These are phyloP conservation scores for Pseudogymnoascus sp. DNA, from an alignment of 2,329 filamentous ascomycete genomes.

Conservation along the genomic window DNA sequence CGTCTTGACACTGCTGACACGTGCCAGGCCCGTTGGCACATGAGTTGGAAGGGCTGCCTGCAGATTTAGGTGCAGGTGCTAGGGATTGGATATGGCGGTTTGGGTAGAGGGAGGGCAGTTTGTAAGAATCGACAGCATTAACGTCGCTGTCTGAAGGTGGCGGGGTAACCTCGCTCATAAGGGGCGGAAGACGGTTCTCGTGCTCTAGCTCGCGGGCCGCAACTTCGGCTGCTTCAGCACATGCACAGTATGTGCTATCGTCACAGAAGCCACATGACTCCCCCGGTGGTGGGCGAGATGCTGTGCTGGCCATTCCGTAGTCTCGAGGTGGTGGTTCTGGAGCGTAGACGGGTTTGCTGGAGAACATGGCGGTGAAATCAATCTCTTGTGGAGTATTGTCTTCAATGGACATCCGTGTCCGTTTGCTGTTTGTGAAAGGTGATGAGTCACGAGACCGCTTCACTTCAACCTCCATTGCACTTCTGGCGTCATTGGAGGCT, in stretches of 20 bases:
- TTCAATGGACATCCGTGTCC: constrained; percentile 41
- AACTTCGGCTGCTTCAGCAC: constrained; percentile 50
- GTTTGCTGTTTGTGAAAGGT: constrained; percentile 37
- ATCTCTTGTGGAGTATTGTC: constrained; percentile 49
- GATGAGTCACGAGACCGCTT: constrained; percentile 18
- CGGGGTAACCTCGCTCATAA: constrained; percentile 36
- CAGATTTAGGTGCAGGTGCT: constrained; percentile 19
- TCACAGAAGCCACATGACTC: constrained; percentile 78
- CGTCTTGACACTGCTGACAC: constrained; percentile 67
- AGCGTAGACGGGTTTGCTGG: constrained; percentile 30
- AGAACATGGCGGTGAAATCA: constrained; percentile 63
- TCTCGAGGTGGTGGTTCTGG: constrained; percentile 19
- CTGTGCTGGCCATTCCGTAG: constrained; percentile 16
- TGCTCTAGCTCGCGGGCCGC: constrained; percentile 26
- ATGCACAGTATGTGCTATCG: constrained; percentile 74
- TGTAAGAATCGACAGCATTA: constrained; percentile 46
- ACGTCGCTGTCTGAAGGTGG: constrained; percentile 35
- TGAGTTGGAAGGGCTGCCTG: constrained; percentile 30
- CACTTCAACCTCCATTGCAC: constrained; percentile 15
- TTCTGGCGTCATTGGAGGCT: constrained; percentile 19
- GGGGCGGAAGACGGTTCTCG: constrained; percentile 32
- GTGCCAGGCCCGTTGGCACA: constrained; percentile 60
- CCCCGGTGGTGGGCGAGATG: constrained; percentile 37
- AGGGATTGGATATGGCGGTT: constrained; percentile 18
- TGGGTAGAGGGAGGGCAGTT: constrained; percentile 41